A percentile compares a stretch with the other conserved stretches of the same genome.
Evolutionary conservation across 495 filamentous ascomycete species (phyloP).

Genomic region (Pseudomonodictys pantanalensis): DNA sequence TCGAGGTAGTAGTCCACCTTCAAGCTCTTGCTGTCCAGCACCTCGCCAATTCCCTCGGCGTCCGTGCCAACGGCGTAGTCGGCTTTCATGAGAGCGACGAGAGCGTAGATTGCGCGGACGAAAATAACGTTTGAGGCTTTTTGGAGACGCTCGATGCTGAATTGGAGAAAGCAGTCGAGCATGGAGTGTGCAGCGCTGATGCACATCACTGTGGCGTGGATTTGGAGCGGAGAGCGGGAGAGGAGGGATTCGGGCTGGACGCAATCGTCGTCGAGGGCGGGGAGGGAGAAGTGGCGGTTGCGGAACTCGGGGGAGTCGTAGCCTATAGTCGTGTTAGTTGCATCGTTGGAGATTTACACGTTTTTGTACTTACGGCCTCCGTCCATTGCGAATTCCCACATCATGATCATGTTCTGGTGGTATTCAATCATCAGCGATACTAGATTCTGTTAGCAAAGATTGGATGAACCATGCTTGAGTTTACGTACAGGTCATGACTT

Average conservation of each 20-base stretch:
- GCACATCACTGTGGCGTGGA: constrained; percentile 51
- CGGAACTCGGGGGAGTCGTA: constrained; percentile 28
- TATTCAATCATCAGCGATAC: constrained; percentile 30
- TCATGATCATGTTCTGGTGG: constrained; percentile 25
- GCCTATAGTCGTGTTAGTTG: neutral
- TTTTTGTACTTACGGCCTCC: constrained; percentile 19
- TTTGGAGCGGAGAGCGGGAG: constrained; percentile 46
- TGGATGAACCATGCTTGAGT: neutral
- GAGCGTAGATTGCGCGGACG: constrained; percentile 45
- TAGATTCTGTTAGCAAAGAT: constrained; percentile 33
- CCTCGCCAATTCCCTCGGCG: constrained; percentile 43
- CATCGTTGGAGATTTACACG: too few species aligned
- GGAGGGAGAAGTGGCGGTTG: constrained; percentile 47
- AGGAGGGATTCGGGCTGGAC: constrained; percentile 31
- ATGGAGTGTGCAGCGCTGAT: constrained; percentile 51
- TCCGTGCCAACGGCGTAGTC: constrained; percentile 48
- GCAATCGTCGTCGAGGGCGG: constrained; percentile 41
- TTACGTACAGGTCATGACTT: constrained; percentile 38
- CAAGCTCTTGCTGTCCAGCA: constrained; percentile 45
- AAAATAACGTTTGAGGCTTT: constrained; percentile 49
- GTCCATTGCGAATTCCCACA: constrained; percentile 34
- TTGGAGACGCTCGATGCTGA: constrained; percentile 45
- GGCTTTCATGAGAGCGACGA: constrained; percentile 52
- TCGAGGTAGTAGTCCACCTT: constrained; percentile 50
- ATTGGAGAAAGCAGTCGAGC: constrained; percentile 47